These are phyloP conservation scores for Murraya paniculata DNA, from an alignment of 345 rosid species.

Conservation along the genomic window DNA sequence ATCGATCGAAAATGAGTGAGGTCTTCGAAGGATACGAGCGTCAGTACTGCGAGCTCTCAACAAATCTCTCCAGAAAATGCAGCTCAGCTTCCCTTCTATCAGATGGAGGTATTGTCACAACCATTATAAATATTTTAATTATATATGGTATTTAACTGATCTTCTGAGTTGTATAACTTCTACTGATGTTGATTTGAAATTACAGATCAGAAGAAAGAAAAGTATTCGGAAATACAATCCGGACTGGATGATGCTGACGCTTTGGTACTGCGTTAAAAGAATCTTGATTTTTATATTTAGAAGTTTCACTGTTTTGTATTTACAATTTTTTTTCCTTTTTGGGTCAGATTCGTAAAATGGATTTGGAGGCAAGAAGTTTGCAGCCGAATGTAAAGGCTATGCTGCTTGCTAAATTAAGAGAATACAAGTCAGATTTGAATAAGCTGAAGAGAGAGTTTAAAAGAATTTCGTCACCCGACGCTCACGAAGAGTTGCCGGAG, in stretches of 20 bases:
- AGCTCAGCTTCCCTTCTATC: conserved; percentile 49
- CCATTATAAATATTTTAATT: no score
- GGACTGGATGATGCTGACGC: conserved; percentile 85
- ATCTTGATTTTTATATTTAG: neutral
- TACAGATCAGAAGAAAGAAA: conserved; percentile 61
- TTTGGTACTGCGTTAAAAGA: conserved; percentile 40
- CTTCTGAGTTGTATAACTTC: neutral
- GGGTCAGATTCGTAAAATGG: conserved; percentile 80
- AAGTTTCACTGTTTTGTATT: neutral
- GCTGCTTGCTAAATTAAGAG: conserved; percentile 85
- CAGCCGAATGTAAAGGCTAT: conserved; percentile 75
- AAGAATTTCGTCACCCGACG: conserved; percentile 50
- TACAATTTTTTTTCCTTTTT: neutral
- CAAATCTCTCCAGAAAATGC: conserved; percentile 78
- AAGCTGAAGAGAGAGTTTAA: conserved; percentile 79
- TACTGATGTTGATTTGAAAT: conserved; percentile 7
- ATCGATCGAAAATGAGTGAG: conserved; percentile 58
- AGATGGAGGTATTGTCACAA: conserved; percentile 38
- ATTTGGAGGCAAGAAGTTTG: conserved; percentile 84
- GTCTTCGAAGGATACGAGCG: conserved; percentile 92
- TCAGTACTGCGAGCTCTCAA: conserved; percentile 89
- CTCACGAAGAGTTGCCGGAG: conserved; percentile 67
- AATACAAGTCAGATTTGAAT: conserved; percentile 77
- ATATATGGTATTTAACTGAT: neutral
- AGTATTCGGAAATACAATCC: conserved; percentile 56